phyloP scores from a whole-genome alignment of 2,329 filamentous ascomycete genomes.

The Blastomyces parvus region DNA sequence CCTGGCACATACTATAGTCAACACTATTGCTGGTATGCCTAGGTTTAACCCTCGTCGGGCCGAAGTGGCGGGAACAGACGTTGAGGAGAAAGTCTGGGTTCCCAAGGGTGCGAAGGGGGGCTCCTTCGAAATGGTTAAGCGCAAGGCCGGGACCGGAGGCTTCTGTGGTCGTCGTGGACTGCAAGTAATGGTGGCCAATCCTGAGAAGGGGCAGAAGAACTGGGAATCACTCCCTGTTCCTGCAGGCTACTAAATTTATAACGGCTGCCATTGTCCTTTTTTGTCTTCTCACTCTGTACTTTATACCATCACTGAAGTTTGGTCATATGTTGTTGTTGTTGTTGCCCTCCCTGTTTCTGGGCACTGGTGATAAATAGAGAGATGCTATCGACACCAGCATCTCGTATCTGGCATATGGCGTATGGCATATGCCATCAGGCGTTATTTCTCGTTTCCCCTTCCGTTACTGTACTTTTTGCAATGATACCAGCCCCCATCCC shows the following conservation, averaged over 20 bases:
- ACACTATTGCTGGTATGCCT: conserved; percentile 48
- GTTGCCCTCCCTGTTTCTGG: neutral
- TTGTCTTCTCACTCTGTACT: neutral
- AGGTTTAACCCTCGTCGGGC: conserved; percentile 51
- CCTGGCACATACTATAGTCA: conserved; percentile 50
- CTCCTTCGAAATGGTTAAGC: conserved; percentile 31
- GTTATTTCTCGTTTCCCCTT: neutral
- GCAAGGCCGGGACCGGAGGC: conserved; percentile 35
- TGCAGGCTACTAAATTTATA: conserved; percentile 11
- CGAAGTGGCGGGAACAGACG: conserved; percentile 48
- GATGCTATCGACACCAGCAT: neutral
- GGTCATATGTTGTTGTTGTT: neutral
- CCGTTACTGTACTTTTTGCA: neutral
- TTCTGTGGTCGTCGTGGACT: conserved; percentile 38
- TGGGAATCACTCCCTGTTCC: conserved; percentile 38
- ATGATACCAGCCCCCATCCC: neutral
- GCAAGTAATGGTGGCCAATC: conserved; percentile 37
- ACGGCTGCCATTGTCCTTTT: neutral
- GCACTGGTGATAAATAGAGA: neutral
- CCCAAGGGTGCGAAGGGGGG: conserved; percentile 25
- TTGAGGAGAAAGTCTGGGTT: conserved; percentile 36
- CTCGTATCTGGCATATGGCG: neutral
- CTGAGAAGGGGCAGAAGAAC: conserved; percentile 35
- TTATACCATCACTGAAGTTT: neutral
- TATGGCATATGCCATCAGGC: neutral